A percentile compares a stretch with the other conserved stretches of the same genome.
These are phyloP conservation scores for Coprinopsis sp. DNA, from an alignment of 768 basidiomycete genomes.

Conservation along the genomic window DNA sequence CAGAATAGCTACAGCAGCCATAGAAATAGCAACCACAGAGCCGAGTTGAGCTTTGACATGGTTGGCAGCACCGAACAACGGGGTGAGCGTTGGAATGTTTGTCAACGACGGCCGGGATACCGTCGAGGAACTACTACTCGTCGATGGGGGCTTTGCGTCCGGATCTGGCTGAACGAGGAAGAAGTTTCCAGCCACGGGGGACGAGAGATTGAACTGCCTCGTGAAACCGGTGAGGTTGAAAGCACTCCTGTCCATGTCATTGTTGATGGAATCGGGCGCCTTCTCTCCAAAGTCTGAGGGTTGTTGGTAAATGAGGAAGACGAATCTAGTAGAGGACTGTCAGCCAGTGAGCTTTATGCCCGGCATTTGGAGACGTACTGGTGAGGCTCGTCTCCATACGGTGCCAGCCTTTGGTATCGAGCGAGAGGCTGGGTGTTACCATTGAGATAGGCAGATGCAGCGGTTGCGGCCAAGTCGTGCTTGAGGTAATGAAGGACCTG, in stretches of 20 bases:
- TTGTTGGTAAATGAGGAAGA: slow-evolving; percentile 30
- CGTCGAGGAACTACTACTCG: slow-evolving; percentile 6
- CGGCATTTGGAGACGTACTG: slow-evolving; percentile 25
- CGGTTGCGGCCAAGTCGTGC: slow-evolving; percentile 30
- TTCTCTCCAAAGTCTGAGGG: slow-evolving; percentile 27
- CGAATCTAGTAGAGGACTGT: slow-evolving; percentile 22
- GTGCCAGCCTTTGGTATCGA: slow-evolving; percentile 35
- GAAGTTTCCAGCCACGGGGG: slow-evolving; percentile 39
- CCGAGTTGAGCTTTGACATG: not conserved
- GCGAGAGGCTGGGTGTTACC: slow-evolving; percentile 37
- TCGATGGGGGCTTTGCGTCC: slow-evolving; percentile 12
- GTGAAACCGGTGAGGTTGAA: slow-evolving; percentile 39
- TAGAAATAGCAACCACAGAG: not conserved
- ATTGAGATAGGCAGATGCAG: slow-evolving; percentile 23
- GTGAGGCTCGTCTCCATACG: slow-evolving; percentile 39
- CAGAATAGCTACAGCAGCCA: too few species aligned
- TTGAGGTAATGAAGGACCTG: slow-evolving; percentile 40
- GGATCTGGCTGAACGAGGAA: slow-evolving; percentile 26
- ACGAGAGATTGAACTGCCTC: slow-evolving; percentile 25
- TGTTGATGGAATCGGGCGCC: slow-evolving; percentile 28
- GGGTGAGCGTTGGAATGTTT: slow-evolving; percentile 7
- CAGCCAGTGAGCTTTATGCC: not conserved
- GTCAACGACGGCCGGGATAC: not conserved
- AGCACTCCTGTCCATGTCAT: slow-evolving; percentile 17
- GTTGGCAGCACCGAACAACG: not conserved